Conservation (phyloP, 23 red algal genomes). For the Gracilaria domingensis region DNA sequence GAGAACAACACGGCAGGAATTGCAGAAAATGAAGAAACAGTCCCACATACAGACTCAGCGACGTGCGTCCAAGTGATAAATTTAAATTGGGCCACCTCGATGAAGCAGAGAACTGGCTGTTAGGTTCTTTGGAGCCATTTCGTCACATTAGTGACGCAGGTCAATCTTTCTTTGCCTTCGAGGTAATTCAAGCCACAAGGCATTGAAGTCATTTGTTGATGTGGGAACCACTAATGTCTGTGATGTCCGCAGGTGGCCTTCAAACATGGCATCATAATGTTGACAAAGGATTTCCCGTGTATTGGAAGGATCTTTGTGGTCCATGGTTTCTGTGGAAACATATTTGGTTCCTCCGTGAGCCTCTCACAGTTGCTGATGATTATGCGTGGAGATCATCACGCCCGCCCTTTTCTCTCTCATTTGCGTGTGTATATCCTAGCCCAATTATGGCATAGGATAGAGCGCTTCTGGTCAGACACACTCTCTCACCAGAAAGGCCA, state of each 20-base stretch:
- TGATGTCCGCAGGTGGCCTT: constrained; percentile 58
- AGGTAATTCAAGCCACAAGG: constrained; percentile 53
- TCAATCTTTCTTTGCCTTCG: constrained; percentile 49
- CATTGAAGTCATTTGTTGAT: constrained; percentile 17
- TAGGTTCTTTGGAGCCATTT: constrained; percentile 46
- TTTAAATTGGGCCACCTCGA: constrained; percentile 80
- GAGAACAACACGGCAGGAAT: constrained; percentile 26
- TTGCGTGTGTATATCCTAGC: too few species aligned
- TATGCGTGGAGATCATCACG: too few species aligned
- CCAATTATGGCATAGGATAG: too few species aligned
- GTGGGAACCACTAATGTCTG: constrained; percentile 36
- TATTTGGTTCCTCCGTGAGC: too few species aligned
- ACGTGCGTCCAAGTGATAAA: constrained; percentile 82
- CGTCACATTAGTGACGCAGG: not conserved
- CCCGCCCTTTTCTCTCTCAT: too few species aligned
- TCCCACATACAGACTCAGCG: constrained; percentile 48
- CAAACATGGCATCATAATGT: constrained; percentile 58
- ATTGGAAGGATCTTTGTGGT: too few species aligned
- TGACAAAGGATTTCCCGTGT: constrained; percentile 60
- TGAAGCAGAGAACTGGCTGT: constrained; percentile 70
- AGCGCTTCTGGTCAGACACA: too few species aligned
- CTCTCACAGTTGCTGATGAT: too few species aligned
- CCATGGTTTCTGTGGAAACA: too few species aligned
- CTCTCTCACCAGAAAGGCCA: too few species aligned
- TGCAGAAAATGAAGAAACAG: constrained; percentile 12